These are phyloP conservation scores for Lachancea sp. DNA, from an alignment of 805 yeast genomes.

Conservation along the genomic window DNA sequence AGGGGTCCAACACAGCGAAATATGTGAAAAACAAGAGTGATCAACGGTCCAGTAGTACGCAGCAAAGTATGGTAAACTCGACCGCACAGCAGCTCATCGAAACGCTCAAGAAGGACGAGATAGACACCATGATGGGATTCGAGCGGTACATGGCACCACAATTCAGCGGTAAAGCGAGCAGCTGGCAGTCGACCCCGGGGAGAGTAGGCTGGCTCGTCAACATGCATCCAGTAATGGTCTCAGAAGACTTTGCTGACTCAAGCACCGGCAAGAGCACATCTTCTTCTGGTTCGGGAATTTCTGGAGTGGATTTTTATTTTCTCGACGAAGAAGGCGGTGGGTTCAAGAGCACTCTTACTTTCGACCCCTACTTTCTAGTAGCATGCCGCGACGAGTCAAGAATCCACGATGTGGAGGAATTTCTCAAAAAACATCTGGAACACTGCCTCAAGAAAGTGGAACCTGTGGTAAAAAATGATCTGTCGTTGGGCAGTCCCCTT, in stretches of 20 bases:
- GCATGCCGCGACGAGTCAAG: constrained; percentile 43
- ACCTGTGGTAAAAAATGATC: constrained; percentile 67
- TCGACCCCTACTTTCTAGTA: constrained; percentile 82
- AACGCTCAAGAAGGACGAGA: constrained; percentile 53
- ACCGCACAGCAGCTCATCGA: constrained; percentile 41
- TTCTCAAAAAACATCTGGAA: constrained; percentile 62
- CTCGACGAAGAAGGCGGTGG: constrained; percentile 95
- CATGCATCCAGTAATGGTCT: constrained; percentile 81
- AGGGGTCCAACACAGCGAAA: constrained; percentile 49
- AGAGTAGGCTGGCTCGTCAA: constrained; percentile 82
- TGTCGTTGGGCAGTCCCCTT: constrained; percentile 77
- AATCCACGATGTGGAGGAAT: constrained; percentile 75
- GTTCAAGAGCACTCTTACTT: constrained; percentile 77
- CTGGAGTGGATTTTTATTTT: constrained; percentile 93
- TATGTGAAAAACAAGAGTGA: constrained; percentile 32
- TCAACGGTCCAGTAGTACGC: constrained; percentile 33
- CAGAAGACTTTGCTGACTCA: constrained; percentile 35
- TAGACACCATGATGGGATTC: constrained; percentile 86
- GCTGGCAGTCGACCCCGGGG: constrained; percentile 21
- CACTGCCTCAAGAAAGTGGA: constrained; percentile 48
- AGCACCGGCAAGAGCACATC: background rate
- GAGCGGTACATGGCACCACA: constrained; percentile 70
- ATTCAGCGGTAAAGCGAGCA: constrained; percentile 23
- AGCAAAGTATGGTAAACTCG: constrained; percentile 29
- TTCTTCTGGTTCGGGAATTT: constrained; percentile 44